Evolutionary conservation across 1,284 basidiomycete species (phyloP).

Genomic region (Irpex rosettiformis): DNA sequence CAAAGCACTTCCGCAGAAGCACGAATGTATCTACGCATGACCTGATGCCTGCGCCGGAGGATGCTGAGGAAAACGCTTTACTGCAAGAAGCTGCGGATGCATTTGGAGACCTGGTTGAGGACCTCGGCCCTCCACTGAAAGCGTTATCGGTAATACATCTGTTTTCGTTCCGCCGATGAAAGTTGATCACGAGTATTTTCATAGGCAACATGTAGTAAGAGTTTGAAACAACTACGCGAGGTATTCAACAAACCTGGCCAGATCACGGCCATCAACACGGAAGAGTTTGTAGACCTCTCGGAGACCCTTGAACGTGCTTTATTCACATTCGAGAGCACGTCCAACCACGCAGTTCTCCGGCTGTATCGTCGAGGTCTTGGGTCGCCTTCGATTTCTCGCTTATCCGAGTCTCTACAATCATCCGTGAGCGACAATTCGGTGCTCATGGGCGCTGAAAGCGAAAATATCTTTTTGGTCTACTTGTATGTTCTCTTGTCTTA

Average conservation of each 20-base stretch:
- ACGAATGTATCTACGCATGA: not conserved
- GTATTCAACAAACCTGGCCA: slow-evolving; percentile 47
- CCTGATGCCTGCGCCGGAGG: slow-evolving; percentile 24
- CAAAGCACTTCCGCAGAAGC: slow-evolving; percentile 13
- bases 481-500: slow-evolving; percentile 58
- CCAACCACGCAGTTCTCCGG: slow-evolving; percentile 77
- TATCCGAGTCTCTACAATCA: slow-evolving; percentile 34
- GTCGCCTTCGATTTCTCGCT: slow-evolving; percentile 62
- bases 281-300: slow-evolving; percentile 62
- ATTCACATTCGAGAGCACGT: slow-evolving; percentile 74
- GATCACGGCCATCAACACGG: slow-evolving; percentile 34
- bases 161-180: not conserved
- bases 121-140: slow-evolving; percentile 77
- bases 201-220: slow-evolving; percentile 59
- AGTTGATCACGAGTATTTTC: not conserved
- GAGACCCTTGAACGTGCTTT: slow-evolving; percentile 68
- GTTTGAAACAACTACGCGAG: slow-evolving; percentile 58
- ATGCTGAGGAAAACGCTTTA: slow-evolving; percentile 54
- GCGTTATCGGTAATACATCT: slow-evolving; percentile 57
- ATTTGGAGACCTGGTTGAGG: slow-evolving; percentile 82
- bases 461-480: slow-evolving; percentile 83
- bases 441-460: slow-evolving; percentile 46
- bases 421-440: slow-evolving; percentile 34
- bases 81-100: slow-evolving; percentile 68
- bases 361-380: slow-evolving; percentile 60